Evolutionary conservation across 2,329 filamentous ascomycete genomes (phyloP), one percentile per base, ranked within the genome.

Genomic region (Stachybotrys chartarum): DNA sequence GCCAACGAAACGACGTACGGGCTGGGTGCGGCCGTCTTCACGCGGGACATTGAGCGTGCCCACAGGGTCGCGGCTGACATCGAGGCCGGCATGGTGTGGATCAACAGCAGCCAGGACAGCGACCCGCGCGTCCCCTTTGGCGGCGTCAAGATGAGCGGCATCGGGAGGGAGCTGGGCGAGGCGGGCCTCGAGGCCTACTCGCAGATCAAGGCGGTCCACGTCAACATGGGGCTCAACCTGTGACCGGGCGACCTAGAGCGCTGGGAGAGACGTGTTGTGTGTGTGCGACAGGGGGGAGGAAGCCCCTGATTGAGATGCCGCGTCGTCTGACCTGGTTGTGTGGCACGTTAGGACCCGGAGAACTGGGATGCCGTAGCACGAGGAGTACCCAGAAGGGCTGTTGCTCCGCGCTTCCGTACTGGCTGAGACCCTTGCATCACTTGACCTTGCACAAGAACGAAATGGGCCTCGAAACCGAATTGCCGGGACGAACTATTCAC

Each of bases 1-100:
- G 88, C 82, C 62, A 93, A 94, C 78, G 78, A 83, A 74, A 85
- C 82, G 66, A 83, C 74, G 59, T 94, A 92, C 75, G 90, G 90
- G 65, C 83, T 94, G 51, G 90, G 89, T 56, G 86, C 89, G 51
- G 89, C 87, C 61, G 80, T 94, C 39, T 88, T 92, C 80, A 93
- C 90, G 63, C 85, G 74, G 64, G 84, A 91, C 74, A 78, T 94
- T 67, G 90, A 88, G 79, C 91, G 87, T 1, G 88, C 90, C 62
- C 81, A 93, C 70, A 82, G 87, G 58, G 87, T 92, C 50, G 84
- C 85, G 70, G 90, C 90, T 69, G 77, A 76, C 17, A 77, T 94
- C 65, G 81, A 81, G 69, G 90, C 90, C 31, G 90, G 87, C 61
- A 80, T 78, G 59, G 77, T 81, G 57, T 81, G 79, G 78, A 76